Evolutionary conservation across 1,139 yeast genomes (phyloP).

Genomic region (Kurtzmaniella quercitrusa): DNA sequence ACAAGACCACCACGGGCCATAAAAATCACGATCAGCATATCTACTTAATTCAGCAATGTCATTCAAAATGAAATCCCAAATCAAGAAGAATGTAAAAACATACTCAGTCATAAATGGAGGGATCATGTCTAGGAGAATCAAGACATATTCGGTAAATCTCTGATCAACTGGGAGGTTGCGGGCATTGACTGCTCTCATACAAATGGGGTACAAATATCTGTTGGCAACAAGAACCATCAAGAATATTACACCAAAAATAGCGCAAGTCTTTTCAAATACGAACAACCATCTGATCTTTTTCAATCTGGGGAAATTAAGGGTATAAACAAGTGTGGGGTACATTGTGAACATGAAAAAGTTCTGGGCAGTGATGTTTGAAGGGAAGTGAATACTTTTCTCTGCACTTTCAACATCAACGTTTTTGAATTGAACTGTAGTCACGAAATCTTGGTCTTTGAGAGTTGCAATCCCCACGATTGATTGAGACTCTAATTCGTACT

Average conservation of each 20-base stretch:
- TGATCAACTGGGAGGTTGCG: constrained; percentile 44
- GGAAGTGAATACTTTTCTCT: constrained; percentile 45
- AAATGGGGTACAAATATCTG: constrained; percentile 71
- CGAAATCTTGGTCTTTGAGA: constrained; percentile 7
- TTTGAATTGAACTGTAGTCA: constrained; percentile 11
- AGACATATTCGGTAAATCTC: constrained; percentile 51
- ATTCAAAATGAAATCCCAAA: constrained; percentile 92
- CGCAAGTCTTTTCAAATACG: constrained; percentile 66
- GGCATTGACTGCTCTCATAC: constrained; percentile 52
- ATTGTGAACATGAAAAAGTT: constrained; percentile 76
- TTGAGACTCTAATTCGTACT: constrained; percentile 57
- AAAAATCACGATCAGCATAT: constrained; percentile 88
- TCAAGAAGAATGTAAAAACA: constrained; percentile 75
- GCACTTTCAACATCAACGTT: constrained; percentile 18
- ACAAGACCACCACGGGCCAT: constrained; percentile 98
- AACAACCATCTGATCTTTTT: constrained; percentile 63
- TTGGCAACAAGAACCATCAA: constrained; percentile 84
- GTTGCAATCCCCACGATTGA: constrained; percentile 18
- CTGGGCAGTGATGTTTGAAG: constrained; percentile 58
- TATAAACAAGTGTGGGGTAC: constrained; percentile 90
- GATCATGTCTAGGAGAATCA: constrained; percentile 66
- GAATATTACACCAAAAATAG: constrained; percentile 81
- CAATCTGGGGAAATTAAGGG: constrained; percentile 78
- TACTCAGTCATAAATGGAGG: constrained; percentile 78
- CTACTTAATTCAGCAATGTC: constrained; percentile 82